Evolutionary conservation across 1,284 basidiomycete genomes (phyloP).

Genomic region (Phellinidium pouzarii): DNA sequence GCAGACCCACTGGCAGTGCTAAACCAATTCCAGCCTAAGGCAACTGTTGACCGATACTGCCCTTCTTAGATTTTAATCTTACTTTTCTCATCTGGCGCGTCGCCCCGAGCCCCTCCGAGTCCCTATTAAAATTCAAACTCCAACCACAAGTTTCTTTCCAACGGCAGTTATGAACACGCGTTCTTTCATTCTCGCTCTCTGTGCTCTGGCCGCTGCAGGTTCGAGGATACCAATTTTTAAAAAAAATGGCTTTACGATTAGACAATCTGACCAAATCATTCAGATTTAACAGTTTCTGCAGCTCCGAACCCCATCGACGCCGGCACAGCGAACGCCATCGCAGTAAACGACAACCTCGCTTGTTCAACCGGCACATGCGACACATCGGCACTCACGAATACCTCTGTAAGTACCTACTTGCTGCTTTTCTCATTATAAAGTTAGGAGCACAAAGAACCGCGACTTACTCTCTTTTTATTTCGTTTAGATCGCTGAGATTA

Average conservation of each 20-base stretch:
- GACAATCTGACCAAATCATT: not conserved
- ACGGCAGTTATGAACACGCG: conserved; percentile 11
- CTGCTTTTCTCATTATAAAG: no score
- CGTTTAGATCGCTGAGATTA: conserved; percentile 1
- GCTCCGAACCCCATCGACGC: conserved; percentile 14
- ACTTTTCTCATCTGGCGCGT: no score
- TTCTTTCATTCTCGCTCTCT: not conserved
- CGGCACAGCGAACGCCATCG: conserved; percentile 6
- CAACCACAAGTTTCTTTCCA: not conserved
- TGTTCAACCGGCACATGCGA: conserved; percentile 14
- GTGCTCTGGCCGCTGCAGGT: conserved; percentile 4
- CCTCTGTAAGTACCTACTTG: conserved; percentile 4
- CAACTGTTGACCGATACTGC: conserved; percentile 13
- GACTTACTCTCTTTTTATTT: not conserved
- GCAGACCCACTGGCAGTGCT: not conserved
- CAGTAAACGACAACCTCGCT: conserved; percentile 16
- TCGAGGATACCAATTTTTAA: not conserved
- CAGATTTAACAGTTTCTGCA: conserved; percentile 1
- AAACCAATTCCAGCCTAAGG: not conserved
- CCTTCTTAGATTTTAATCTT: not conserved
- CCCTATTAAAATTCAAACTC: not conserved
- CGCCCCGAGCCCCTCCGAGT: not conserved
- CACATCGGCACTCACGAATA: not conserved
- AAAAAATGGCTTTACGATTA: not conserved
- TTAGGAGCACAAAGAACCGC: no score